Conservation (phyloP, 1,139 yeast genomes). For the Magnusiomyces starmeri region DNA sequence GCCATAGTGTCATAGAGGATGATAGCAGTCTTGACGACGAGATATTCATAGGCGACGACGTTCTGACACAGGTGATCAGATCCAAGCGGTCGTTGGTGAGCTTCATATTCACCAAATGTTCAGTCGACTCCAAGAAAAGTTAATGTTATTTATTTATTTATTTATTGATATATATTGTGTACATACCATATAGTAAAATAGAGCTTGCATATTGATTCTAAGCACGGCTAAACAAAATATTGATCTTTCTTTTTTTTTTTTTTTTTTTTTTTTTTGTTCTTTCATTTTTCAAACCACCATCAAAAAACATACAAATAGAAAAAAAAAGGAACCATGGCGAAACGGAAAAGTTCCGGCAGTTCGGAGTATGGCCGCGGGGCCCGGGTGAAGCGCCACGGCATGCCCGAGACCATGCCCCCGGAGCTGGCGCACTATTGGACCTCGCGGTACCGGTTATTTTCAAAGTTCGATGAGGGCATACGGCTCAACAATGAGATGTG, state of each 20-base stretch:
- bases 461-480: slow-evolving; percentile 61
- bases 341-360: background rate
- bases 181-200: background rate
- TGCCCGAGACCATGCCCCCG: slow-evolving; percentile 11
- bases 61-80: background rate
- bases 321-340: slow-evolving; percentile 1
- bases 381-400: too few species aligned
- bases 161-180: background rate
- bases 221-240: background rate
- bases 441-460: slow-evolving; percentile 52
- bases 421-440: slow-evolving; percentile 46
- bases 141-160: background rate
- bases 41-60: slow-evolving; percentile 1
- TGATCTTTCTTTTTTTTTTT: background rate
- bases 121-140: background rate
- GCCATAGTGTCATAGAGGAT: background rate
- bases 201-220: background rate
- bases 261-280: background rate
- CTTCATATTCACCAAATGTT: slow-evolving; percentile 3
- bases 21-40: slow-evolving; percentile 1
- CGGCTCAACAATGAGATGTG: slow-evolving; percentile 70
- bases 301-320: background rate
- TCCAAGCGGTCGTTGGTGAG: background rate
- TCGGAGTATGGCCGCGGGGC: too few species aligned
- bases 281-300: background rate